These are phyloP conservation scores for Diplosphaera chodatii DNA, from an alignment of 139 green algal genomes.

Conservation along the genomic window DNA sequence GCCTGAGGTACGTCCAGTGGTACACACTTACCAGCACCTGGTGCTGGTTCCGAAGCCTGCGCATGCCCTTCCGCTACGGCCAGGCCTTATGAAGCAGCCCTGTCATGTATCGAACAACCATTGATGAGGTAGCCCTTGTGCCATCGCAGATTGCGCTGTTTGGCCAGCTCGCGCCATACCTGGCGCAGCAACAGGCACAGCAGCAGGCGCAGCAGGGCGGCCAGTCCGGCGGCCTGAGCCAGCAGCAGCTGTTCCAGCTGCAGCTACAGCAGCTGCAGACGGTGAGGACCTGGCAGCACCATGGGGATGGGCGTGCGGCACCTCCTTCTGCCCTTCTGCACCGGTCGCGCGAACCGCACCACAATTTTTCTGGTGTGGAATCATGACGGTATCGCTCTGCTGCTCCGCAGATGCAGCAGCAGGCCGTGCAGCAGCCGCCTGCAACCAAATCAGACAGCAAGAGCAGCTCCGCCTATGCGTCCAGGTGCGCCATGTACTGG, in stretches of 20 bases:
- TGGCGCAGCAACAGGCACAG: background rate
- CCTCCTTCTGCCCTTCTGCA: too few relatives aligned
- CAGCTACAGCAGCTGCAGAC: slow-evolving; percentile 1
- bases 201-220: background rate
- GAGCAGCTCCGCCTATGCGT: slow-evolving; percentile 39
- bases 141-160: slow-evolving; percentile 20
- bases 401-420: background rate
- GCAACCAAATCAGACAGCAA: slow-evolving; percentile 5
- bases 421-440: background rate
- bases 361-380: too few relatives aligned
- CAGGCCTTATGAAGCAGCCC: too few relatives aligned
- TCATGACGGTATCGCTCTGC: too few relatives aligned
- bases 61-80: too few relatives aligned
- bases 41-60: too few relatives aligned
- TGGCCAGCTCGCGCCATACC: slow-evolving; percentile 11
- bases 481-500: background rate
- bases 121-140: background rate
- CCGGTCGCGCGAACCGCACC: too few relatives aligned
- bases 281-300: background rate
- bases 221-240: background rate
- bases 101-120: too few relatives aligned
- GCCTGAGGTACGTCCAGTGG: background rate
- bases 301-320: too few relatives aligned
- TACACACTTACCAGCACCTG: too few relatives aligned
- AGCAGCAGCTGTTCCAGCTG: slow-evolving; percentile 1